Evolutionary conservation across 768 basidiomycete species (phyloP).

Genomic region (Hemileccinum impolitum): DNA sequence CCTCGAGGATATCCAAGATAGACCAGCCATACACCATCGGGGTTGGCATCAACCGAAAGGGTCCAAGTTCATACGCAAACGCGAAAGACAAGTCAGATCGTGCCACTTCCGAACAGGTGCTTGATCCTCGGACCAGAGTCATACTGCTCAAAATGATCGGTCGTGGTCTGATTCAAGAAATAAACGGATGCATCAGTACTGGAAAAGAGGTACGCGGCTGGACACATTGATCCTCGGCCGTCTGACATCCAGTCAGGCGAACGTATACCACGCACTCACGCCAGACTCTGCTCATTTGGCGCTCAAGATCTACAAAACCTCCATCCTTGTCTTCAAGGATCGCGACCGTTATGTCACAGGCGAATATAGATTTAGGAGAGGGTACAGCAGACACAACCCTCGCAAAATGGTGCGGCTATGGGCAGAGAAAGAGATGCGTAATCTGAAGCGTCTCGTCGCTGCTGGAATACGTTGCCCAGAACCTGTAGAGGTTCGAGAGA

Average conservation of each 20-base stretch:
- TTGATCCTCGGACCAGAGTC: constrained; percentile 91
- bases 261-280: constrained; percentile 89
- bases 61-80: constrained; percentile 83
- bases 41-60: constrained; percentile 88
- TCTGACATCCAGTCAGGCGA: constrained; percentile 59
- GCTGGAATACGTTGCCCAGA: constrained; percentile 87
- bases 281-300: constrained; percentile 64
- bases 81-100: constrained; percentile 95
- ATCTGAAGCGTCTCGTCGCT: constrained; percentile 78
- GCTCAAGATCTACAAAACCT: constrained; percentile 98
- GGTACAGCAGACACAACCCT: constrained; percentile 87
- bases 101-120: constrained; percentile 94
- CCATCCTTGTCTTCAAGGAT: constrained; percentile 95
- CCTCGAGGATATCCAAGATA: constrained; percentile 69
- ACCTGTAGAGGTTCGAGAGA: constrained; percentile 91
- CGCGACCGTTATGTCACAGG: constrained; percentile 96
- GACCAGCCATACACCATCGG: constrained; percentile 65
- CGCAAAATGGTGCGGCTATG: constrained; percentile 98
- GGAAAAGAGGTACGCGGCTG: constrained; percentile 81
- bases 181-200: constrained; percentile 95
- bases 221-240: not conserved
- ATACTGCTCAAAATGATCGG: constrained; percentile 97
- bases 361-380: constrained; percentile 91
- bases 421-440: constrained; percentile 99
- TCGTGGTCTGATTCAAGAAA: constrained; percentile 78